Base-by-base conservation (phyloP, 345 rosid genomes). In the Anacardium occidentale region DNA sequence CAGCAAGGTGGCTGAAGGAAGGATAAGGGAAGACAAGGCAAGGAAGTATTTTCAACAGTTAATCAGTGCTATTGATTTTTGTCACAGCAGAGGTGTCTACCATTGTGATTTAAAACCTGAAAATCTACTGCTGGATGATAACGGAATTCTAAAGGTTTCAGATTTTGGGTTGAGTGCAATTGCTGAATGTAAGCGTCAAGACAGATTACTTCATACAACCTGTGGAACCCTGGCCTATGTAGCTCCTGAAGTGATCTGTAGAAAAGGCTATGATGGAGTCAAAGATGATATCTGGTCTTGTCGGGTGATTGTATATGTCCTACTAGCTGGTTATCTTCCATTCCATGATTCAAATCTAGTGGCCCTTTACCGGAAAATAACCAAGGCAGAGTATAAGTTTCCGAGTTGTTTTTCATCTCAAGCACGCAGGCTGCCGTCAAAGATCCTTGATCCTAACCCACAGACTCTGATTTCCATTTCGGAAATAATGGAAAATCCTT, bases 191-290 rank as follows among this genome's bases (percentile, higher is more conserved):
- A 80, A 77, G 66, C 70, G 2, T 64, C 82, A 77, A 67, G 86
- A 80, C 59, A 82, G 83, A 20, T 58, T 83, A 11, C 84, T 83
- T 25, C 82, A 83, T 54, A 80, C 86, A n/a, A 77, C 80, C 29
- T 83, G 86, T 70, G 86, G 86, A 15, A 80, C 83, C 7, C 86
- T 83, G 42, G 82, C 82, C 10, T 83, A 80, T 70, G 86, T 83
- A 51, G 82, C 86, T 70, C 84, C 86, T 3, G 86, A 80, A 77
- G 83, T 83, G 32, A 83, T 80, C 22, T 69, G 51, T 70, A 69
- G 76, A 70, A 71, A 75, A 47, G 86, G 86, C 21, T 83, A 83
- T 70, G 80, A 83, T 78, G 86, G 84, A 26, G 22, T 74, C 17
- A 75, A 77, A 83, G 76, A 83, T 9, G 86, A 80, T 58, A 80